Conservation (phyloP, 164 flowering plant species). For the Piper betle region DNA sequence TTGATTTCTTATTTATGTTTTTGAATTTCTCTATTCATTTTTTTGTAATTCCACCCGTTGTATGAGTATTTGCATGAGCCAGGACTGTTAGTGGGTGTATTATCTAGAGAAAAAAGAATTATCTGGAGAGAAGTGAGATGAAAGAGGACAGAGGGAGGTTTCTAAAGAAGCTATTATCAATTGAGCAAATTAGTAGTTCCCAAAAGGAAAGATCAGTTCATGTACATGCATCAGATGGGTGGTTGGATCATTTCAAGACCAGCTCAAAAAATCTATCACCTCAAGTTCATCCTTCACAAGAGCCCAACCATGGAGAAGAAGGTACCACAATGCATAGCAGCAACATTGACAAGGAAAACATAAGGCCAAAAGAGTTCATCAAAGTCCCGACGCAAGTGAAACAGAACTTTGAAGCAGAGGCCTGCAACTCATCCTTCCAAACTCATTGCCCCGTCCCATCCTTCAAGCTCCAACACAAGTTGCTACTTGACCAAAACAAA, state of each 20-base stretch:
- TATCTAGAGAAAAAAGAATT: not conserved
- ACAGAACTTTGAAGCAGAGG: conserved; percentile 4
- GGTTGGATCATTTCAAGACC: conserved; percentile 7
- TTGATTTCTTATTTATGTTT: too few relatives aligned
- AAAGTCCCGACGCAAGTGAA: conserved; percentile 10
- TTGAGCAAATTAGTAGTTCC: conserved; percentile 33
- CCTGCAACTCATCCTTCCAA: not conserved
- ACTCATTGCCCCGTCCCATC: conserved; percentile 9
- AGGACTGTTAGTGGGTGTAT: not conserved
- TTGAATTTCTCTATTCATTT: too few relatives aligned
- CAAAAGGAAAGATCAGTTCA: conserved; percentile 51
- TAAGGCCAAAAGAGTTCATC: conserved; percentile 17
- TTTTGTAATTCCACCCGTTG: not conserved
- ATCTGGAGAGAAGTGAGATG: conserved; percentile 15
- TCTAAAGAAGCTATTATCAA: conserved; percentile 61
- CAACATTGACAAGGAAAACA: conserved; percentile 43
- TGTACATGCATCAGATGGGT: conserved; percentile 34
- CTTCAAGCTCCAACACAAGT: conserved; percentile 23
- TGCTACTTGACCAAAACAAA: conserved; percentile 16
- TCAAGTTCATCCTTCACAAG: conserved; percentile 2
- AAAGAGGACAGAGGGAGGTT: conserved; percentile 62
- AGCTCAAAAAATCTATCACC: conserved; percentile 6
- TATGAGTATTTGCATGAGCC: not conserved
- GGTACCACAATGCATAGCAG: conserved; percentile 12
- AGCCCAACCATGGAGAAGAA: conserved; percentile 45